Conservation (phyloP, 768 basidiomycete species). For the Punctularia strigosozonata region DNA sequence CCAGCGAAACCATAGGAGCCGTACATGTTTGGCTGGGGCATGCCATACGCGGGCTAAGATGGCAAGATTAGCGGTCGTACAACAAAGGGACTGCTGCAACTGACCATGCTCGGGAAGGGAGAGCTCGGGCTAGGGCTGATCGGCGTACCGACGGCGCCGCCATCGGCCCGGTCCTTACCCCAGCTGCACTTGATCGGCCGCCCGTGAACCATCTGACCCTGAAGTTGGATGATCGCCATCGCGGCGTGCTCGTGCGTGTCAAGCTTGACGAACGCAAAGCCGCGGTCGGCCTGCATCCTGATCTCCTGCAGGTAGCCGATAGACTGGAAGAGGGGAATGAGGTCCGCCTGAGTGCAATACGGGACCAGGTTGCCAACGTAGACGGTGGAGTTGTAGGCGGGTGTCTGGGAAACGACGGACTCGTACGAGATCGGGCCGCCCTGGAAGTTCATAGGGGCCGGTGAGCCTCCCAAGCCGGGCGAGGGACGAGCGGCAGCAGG, state of each 20-base stretch:
- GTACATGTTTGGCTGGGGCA: conserved; percentile 74
- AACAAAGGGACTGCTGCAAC: conserved; percentile 13
- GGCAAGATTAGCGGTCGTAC: conserved; percentile 3
- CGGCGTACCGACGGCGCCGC: conserved; percentile 35
- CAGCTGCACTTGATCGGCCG: conserved; percentile 97
- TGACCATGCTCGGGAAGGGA: conserved; percentile 75
- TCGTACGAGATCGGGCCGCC: conserved; percentile 88
- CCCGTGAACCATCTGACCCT: conserved; percentile 95
- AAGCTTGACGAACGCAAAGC: conserved; percentile 97
- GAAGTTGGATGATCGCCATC: conserved; percentile 93
- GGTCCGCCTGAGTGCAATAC: conserved; percentile 93
- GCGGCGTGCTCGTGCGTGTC: conserved; percentile 98
- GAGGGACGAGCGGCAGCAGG: conserved; percentile 4
- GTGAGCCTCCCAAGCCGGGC: conserved; percentile 32
- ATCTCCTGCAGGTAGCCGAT: conserved; percentile 98
- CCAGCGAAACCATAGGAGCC: conserved; percentile 70
- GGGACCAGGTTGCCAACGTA: conserved; percentile 99
- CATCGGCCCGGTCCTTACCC: conserved; percentile 91
- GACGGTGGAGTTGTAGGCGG: conserved; percentile 89
- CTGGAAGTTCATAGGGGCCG: conserved; percentile 86
- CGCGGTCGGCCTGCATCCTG: conserved; percentile 97
- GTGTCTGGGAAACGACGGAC: conserved; percentile 86
- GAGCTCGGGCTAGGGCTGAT: conserved; percentile 52
- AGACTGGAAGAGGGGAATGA: conserved; percentile 95
- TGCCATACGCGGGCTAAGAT: conserved; percentile 74